phyloP scores from a whole-genome alignment of 2,329 filamentous ascomycete genomes.

The Diaporthe humulicola region DNA sequence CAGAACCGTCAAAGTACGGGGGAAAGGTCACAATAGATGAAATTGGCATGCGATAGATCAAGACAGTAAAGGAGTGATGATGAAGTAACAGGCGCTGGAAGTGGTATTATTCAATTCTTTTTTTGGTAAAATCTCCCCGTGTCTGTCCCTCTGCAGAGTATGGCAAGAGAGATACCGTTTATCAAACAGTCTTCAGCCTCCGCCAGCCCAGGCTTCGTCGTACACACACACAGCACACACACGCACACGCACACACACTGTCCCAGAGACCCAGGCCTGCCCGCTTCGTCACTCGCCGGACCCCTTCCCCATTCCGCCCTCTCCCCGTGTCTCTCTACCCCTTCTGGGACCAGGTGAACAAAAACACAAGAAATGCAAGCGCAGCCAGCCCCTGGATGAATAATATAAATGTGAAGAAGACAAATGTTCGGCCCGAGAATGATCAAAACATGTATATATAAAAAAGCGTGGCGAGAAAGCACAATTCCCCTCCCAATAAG shows the following conservation, averaged over 20 bases:
- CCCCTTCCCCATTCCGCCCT: background rate
- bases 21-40: background rate
- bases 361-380: slow-evolving; percentile 12
- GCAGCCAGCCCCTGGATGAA: slow-evolving; percentile 2
- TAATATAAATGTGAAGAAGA: background rate
- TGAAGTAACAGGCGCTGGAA: background rate
- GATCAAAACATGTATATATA: slow-evolving; percentile 28
- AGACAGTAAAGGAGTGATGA: background rate
- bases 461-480: background rate
- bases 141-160: slow-evolving; percentile 3
- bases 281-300: background rate
- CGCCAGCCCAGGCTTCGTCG: slow-evolving; percentile 17
- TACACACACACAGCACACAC: too few species aligned
- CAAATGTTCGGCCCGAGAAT: background rate
- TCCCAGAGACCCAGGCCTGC: slow-evolving; percentile 10
- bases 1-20: slow-evolving; percentile 12
- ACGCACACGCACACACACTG: slow-evolving; percentile 16
- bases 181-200: slow-evolving; percentile 27
- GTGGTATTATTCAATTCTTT: slow-evolving; percentile 26
- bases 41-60: too few species aligned
- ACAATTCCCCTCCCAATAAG: background rate
- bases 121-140: background rate
- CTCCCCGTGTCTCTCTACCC: background rate
- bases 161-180: background rate
- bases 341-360: background rate